phyloP scores from a whole-genome alignment of 2,329 filamentous ascomycete genomes.

The Xylaria sp. region DNA sequence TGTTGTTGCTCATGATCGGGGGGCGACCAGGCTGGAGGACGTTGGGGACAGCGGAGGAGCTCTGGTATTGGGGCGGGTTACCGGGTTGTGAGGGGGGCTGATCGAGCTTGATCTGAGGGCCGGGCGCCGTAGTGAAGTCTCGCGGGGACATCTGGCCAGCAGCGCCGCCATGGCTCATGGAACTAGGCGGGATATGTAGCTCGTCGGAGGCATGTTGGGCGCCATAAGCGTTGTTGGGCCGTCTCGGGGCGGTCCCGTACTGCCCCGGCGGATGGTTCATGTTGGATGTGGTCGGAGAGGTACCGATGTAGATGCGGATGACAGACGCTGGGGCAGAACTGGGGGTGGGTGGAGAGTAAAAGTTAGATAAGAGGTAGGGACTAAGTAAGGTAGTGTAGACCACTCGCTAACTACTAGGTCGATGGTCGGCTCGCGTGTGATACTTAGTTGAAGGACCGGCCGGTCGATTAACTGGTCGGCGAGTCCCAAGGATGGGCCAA shows the following conservation, averaged over 20 bases:
- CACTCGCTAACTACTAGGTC: too few species aligned
- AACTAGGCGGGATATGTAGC: slow-evolving; percentile 57
- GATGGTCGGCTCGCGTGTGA: too few species aligned
- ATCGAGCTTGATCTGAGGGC: slow-evolving; percentile 59
- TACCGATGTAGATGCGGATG: slow-evolving; percentile 5
- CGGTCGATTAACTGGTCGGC: too few species aligned
- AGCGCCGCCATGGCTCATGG: slow-evolving; percentile 46
- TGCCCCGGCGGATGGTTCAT: slow-evolving; percentile 48
- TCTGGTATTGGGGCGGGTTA: slow-evolving; percentile 47
- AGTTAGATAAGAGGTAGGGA: background rate
- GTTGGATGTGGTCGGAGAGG: slow-evolving; percentile 22
- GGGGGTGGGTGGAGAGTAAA: background rate
- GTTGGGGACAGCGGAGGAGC: slow-evolving; percentile 59
- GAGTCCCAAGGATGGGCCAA: too few species aligned
- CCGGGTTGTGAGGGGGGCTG: slow-evolving; percentile 46
- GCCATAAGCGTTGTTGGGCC: slow-evolving; percentile 46
- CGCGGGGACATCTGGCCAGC: slow-evolving; percentile 51
- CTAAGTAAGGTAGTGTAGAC: too few species aligned
- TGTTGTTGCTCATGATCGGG: slow-evolving; percentile 48
- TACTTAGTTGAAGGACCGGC: too few species aligned
- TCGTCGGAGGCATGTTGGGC: slow-evolving; percentile 53
- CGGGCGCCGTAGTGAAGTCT: slow-evolving; percentile 49
- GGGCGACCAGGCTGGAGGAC: slow-evolving; percentile 61
- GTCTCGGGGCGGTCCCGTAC: slow-evolving; percentile 45
- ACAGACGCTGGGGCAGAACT: background rate